Evolutionary conservation across 2,329 filamentous ascomycete species (phyloP).

Genomic region (Emmonsiellopsis sp.): DNA sequence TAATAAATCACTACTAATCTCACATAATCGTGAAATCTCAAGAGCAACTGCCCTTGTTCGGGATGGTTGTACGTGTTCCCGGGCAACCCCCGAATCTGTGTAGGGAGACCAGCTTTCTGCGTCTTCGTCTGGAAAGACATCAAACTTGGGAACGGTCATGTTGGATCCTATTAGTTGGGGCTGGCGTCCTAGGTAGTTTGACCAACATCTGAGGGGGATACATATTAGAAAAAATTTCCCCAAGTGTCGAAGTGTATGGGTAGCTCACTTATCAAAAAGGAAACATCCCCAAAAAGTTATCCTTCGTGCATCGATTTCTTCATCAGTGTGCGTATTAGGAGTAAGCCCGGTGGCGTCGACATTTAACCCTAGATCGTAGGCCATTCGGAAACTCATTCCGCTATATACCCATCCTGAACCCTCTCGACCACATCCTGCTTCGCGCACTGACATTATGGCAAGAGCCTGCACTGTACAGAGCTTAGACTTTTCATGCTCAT

Average conservation of each 20-base stretch:
- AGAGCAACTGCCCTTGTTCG: slow-evolving; percentile 72
- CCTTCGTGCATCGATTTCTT: slow-evolving; percentile 77
- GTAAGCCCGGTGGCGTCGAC: slow-evolving; percentile 64
- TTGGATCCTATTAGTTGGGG: slow-evolving; percentile 74
- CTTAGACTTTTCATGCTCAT: slow-evolving; percentile 82
- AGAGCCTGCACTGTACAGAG: slow-evolving; percentile 88
- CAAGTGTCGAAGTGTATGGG: not conserved
- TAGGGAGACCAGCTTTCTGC: slow-evolving; percentile 79
- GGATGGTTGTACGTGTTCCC: slow-evolving; percentile 62
- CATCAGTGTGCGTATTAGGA: slow-evolving; percentile 57
- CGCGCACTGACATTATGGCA: slow-evolving; percentile 89
- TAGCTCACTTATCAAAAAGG: slow-evolving; percentile 74
- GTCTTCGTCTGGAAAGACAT: slow-evolving; percentile 85
- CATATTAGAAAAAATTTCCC: not conserved
- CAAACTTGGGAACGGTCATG: slow-evolving; percentile 77
- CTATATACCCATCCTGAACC: slow-evolving; percentile 97
- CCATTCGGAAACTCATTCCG: slow-evolving; percentile 98
- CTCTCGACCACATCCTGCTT: slow-evolving; percentile 88
- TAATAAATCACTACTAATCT: slow-evolving; percentile 87
- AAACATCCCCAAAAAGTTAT: slow-evolving; percentile 98
- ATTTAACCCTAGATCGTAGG: slow-evolving; percentile 84
- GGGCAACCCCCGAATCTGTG: slow-evolving; percentile 69
- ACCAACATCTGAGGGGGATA: slow-evolving; percentile 61
- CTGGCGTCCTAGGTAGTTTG: slow-evolving; percentile 85
- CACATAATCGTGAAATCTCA: slow-evolving; percentile 73